Conservation (phyloP, 768 basidiomycete species). For the Lanmaoa pseudosensibilis region DNA sequence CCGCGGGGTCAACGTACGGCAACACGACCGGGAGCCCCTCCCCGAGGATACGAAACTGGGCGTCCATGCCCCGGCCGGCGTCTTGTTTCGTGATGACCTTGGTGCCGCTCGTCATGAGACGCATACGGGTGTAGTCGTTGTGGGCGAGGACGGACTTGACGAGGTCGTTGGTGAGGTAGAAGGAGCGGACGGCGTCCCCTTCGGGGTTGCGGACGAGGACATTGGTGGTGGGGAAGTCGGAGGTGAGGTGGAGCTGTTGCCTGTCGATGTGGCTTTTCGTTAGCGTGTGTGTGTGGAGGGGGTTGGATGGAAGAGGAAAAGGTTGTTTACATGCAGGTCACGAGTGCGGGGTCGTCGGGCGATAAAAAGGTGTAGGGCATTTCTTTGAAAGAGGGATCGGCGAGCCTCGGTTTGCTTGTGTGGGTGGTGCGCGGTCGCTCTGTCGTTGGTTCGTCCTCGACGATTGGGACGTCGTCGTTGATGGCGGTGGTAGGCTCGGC, state of each 20-base stretch:
- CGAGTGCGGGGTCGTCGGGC: conserved; percentile 66
- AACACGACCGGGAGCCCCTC: conserved; percentile 84
- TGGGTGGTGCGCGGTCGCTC: not conserved
- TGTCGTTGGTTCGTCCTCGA: conserved; percentile 1
- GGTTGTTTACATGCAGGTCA: conserved; percentile 67
- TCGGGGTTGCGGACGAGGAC: conserved; percentile 85
- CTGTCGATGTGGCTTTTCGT: conserved; percentile 39
- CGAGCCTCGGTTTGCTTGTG: conserved; percentile 14
- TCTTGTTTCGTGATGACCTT: conserved; percentile 93
- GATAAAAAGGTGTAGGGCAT: conserved; percentile 86
- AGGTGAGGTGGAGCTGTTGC: conserved; percentile 64
- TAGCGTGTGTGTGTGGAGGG: no score
- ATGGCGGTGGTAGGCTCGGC: not conserved
- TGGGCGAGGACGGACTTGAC: conserved; percentile 76
- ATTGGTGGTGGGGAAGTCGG: conserved; percentile 71
- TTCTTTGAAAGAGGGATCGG: conserved; percentile 67
- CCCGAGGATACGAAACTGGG: conserved; percentile 72
- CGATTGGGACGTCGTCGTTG: not conserved
- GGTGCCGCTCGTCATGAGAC: conserved; percentile 90
- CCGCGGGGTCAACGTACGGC: conserved; percentile 69
- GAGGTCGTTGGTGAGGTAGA: conserved; percentile 86
- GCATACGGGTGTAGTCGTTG: conserved; percentile 82
- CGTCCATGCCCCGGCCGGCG: conserved; percentile 54
- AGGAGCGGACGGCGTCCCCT: conserved; percentile 68
- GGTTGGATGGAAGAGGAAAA: no score